Evolutionary conservation across 192 early-diverging fungal genomes (phyloP).

Genomic region (Thamnidium elegans): DNA sequence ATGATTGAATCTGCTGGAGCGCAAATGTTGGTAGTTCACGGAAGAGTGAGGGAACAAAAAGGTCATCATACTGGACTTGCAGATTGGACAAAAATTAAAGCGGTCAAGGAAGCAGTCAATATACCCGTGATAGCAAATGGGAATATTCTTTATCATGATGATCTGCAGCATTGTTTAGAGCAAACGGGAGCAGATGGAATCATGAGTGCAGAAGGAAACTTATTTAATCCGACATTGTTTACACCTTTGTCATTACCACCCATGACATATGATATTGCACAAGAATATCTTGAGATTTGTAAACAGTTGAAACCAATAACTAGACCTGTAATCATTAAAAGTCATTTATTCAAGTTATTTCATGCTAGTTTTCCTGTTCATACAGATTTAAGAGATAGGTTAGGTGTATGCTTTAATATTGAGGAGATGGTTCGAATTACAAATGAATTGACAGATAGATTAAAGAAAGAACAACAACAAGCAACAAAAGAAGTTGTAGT

Average conservation of each 20-base stretch:
- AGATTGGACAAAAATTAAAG: constrained; percentile 91
- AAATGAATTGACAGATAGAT: neutral
- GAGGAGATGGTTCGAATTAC: constrained; percentile 37
- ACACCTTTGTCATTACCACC: constrained; percentile 47
- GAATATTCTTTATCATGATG: constrained; percentile 92
- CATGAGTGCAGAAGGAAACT: constrained; percentile 89
- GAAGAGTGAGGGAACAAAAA: constrained; percentile 91
- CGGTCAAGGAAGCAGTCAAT: constrained; percentile 75
- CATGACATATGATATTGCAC: constrained; percentile 73
- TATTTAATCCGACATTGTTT: constrained; percentile 92
- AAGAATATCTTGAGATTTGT: constrained; percentile 90
- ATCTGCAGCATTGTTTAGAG: constrained; percentile 78
- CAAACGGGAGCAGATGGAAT: constrained; percentile 88
- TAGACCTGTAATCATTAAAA: constrained; percentile 63
- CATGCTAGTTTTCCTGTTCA: constrained; percentile 69
- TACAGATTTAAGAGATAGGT: constrained; percentile 73
- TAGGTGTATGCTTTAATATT: constrained; percentile 55
- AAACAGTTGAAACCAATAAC: constrained; percentile 50
- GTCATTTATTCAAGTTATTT: constrained; percentile 94
- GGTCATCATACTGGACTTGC: constrained; percentile 94
- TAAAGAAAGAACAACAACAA: constrained; percentile 5
- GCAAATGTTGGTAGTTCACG: constrained; percentile 90
- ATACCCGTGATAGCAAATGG: constrained; percentile 98
- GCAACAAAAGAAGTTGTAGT: constrained; percentile 32
- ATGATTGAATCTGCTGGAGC: constrained; percentile 92